phyloP scores from a whole-genome alignment of 2,329 filamentous ascomycete genomes.

The Ophiocordyceps camponoti-leonardi region DNA sequence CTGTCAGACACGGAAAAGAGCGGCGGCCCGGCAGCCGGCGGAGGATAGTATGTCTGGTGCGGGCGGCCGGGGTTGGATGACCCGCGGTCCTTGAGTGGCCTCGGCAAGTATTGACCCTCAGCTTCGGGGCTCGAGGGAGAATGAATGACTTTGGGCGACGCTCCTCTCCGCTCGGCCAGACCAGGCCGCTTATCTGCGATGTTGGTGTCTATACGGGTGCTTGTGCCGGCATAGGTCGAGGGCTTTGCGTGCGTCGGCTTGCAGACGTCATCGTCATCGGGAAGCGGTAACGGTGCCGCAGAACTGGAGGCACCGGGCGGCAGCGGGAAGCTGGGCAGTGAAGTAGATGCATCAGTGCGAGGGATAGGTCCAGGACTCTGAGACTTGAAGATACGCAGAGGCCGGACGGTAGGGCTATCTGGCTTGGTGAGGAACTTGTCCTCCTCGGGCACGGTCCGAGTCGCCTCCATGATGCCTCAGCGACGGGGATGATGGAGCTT shows the following conservation, averaged over 20 bases:
- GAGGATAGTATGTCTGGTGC: slow-evolving; percentile 42
- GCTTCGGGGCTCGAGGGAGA: slow-evolving; percentile 63
- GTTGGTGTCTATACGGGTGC: slow-evolving; percentile 36
- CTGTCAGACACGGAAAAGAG: background rate
- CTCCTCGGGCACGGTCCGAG: slow-evolving; percentile 54
- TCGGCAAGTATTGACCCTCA: slow-evolving; percentile 68
- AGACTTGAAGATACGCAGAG: slow-evolving; percentile 70
- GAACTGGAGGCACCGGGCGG: slow-evolving; percentile 56
- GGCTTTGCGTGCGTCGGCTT: slow-evolving; percentile 27
- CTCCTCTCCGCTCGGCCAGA: slow-evolving; percentile 66
- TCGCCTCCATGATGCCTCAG: slow-evolving; percentile 27
- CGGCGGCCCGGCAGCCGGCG: slow-evolving; percentile 22
- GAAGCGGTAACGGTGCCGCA: slow-evolving; percentile 50
- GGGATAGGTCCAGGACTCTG: slow-evolving; percentile 42
- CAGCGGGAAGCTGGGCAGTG: slow-evolving; percentile 40
- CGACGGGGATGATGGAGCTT: background rate
- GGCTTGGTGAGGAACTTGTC: slow-evolving; percentile 64
- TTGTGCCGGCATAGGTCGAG: slow-evolving; percentile 29
- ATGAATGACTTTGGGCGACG: slow-evolving; percentile 66
- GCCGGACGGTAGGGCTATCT: slow-evolving; percentile 67
- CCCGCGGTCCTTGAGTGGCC: slow-evolving; percentile 30
- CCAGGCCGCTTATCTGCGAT: slow-evolving; percentile 41
- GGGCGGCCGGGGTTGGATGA: slow-evolving; percentile 25
- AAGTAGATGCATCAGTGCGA: slow-evolving; percentile 15
- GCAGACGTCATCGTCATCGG: slow-evolving; percentile 46